Percentiles rank a stretch among this genome's conserved stretches.
These are phyloP conservation scores for Hypoxylon fragiforme DNA, from an alignment of 495 filamentous ascomycete species.

Conservation along the genomic window DNA sequence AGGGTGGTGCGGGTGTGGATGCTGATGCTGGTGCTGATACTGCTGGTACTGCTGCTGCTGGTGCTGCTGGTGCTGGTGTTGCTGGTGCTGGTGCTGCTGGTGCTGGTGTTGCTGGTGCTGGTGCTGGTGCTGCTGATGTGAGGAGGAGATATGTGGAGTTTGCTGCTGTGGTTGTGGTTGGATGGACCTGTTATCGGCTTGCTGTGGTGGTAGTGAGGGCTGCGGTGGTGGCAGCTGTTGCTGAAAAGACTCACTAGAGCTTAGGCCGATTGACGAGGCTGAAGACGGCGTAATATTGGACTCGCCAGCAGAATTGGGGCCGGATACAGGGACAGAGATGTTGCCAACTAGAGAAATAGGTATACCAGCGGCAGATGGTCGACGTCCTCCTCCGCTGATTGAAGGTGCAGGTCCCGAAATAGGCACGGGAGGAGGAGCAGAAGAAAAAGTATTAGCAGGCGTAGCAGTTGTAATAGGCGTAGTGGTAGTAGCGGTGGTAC, in stretches of 20 bases:
- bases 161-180: conserved; percentile 27
- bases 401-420: conserved; percentile 11
- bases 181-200: conserved; percentile 19
- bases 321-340: conserved; percentile 11
- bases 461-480: conserved; percentile 5
- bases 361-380: conserved; percentile 31
- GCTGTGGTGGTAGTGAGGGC: conserved; percentile 18
- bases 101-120: conserved; percentile 30
- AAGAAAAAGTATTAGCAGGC: conserved; percentile 16
- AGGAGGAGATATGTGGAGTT: conserved; percentile 26
- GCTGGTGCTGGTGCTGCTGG: conserved; percentile 27
- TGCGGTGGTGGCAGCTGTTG: conserved; percentile 5
- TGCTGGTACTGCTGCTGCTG: conserved; percentile 14
- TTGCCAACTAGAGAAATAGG: conserved; percentile 14
- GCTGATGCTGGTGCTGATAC: conserved; percentile 32
- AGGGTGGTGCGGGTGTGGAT: conserved; percentile 27
- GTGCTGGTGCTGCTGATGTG: conserved; percentile 17
- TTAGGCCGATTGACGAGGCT: conserved; percentile 48
- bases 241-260: conserved; percentile 54
- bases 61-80: conserved; percentile 11
- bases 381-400: conserved; percentile 26
- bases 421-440: conserved; percentile 15
- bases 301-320: conserved; percentile 10
- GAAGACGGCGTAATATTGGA: conserved; percentile 44
- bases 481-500: conserved; percentile 6